Evolutionary conservation across 2,329 filamentous ascomycete genomes (phyloP).

Genomic region (Aaosphaeria arxii): DNA sequence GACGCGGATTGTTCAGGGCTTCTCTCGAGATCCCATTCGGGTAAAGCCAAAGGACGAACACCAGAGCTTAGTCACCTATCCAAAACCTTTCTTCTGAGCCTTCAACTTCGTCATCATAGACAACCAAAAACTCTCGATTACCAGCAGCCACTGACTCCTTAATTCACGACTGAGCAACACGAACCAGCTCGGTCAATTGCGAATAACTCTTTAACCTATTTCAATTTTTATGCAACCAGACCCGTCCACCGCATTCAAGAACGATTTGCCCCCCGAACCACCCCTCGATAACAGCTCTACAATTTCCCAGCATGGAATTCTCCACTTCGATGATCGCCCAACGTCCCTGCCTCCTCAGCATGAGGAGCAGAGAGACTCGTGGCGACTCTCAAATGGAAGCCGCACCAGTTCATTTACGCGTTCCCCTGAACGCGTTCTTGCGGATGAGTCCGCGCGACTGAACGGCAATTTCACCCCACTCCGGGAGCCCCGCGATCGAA

Average conservation of each 20-base stretch:
- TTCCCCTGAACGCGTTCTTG: slow-evolving; percentile 8
- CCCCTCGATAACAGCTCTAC: slow-evolving; percentile 30
- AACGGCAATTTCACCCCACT: slow-evolving; percentile 40
- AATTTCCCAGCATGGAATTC: slow-evolving; percentile 60
- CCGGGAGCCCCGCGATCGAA: slow-evolving; percentile 39
- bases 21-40: not conserved
- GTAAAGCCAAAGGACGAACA: not conserved
- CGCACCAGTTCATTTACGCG: slow-evolving; percentile 8
- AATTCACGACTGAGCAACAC: slow-evolving; percentile 34
- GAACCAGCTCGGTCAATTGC: slow-evolving; percentile 55
- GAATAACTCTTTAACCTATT: slow-evolving; percentile 24
- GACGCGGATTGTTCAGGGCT: too few species aligned
- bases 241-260: slow-evolving; percentile 50
- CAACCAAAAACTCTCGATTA: slow-evolving; percentile 4
- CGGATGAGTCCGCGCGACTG: slow-evolving; percentile 25
- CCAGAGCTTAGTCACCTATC: not conserved
- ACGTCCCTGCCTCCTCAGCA: slow-evolving; percentile 39
- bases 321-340: slow-evolving; percentile 43
- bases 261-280: slow-evolving; percentile 40
- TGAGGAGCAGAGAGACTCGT: slow-evolving; percentile 29
- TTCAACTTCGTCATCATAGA: not conserved
- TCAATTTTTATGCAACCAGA: slow-evolving; percentile 65
- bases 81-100: not conserved
- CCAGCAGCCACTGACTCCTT: slow-evolving; percentile 16
- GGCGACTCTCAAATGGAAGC: not conserved